Percentiles rank a stretch among this genome's conserved stretches.
These are phyloP conservation scores for Casuarina equisetifolia DNA, from an alignment of 306 rosid species.

Conservation along the genomic window DNA sequence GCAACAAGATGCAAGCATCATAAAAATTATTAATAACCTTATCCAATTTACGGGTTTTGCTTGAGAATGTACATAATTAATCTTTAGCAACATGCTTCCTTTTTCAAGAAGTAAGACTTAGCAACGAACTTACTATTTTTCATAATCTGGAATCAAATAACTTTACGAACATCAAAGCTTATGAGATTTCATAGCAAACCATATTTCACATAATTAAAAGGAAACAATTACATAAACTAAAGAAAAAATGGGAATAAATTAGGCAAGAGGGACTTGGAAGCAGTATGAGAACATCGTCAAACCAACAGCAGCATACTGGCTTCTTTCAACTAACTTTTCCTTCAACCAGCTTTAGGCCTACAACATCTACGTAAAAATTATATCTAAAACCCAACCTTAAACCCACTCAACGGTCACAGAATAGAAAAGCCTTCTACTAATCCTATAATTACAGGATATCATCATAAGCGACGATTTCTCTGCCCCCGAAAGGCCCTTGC, in stretches of 20 bases:
- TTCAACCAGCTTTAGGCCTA: slow-evolving; percentile 17
- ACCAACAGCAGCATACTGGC: slow-evolving; percentile 12
- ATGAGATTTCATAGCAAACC: not conserved
- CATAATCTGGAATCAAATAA: not conserved
- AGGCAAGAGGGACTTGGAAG: not conserved
- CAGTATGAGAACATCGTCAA: not conserved
- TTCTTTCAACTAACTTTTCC: slow-evolving; percentile 25
- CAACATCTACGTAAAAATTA: not conserved
- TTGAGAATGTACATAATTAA: not conserved
- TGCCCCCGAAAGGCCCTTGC: slow-evolving; percentile 57
- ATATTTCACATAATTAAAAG: slow-evolving; percentile 1
- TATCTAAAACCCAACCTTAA: slow-evolving; percentile 15
- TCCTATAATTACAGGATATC: slow-evolving; percentile 53
- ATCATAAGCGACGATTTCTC: slow-evolving; percentile 88
- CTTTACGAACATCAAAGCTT: not conserved
- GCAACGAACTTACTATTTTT: not conserved
- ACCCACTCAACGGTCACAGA: slow-evolving; percentile 24
- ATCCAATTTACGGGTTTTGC: too few species aligned
- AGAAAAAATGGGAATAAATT: not conserved
- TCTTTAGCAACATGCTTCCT: too few species aligned
- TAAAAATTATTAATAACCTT: too few species aligned
- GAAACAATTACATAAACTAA: not conserved
- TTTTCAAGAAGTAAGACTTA: not conserved
- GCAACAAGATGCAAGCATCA: too few species aligned
- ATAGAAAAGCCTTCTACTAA: slow-evolving; percentile 15